Percentiles rank a stretch among this genome's conserved stretches.
phyloP scores from a whole-genome alignment of 768 basidiomycete genomes.

The Agaricus subrufescens region DNA sequence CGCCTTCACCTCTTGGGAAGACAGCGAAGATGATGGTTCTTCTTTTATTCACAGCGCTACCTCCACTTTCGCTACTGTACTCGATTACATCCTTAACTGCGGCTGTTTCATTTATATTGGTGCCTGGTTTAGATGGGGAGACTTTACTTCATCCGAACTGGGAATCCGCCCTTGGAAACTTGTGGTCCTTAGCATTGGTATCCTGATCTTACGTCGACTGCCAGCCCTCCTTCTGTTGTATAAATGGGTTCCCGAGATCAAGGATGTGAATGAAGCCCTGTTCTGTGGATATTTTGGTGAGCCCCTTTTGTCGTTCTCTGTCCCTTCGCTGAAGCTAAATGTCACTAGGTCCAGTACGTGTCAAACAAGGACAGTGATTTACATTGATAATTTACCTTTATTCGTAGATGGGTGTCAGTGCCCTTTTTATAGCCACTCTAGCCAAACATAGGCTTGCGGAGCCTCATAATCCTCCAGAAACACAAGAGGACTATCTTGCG shows the following conservation, averaged over 20 bases:
- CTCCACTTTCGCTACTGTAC: constrained; percentile 53
- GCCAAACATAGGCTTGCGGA: constrained; percentile 58
- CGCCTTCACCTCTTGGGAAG: constrained; percentile 43
- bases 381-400: too few species aligned
- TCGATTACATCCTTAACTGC: constrained; percentile 81
- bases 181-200: constrained; percentile 56
- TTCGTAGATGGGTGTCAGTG: constrained; percentile 82
- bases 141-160: constrained; percentile 50
- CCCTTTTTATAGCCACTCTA: constrained; percentile 81
- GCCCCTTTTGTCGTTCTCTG: constrained; percentile 5
- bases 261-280: constrained; percentile 78
- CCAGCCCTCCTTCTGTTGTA: constrained; percentile 76
- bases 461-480: constrained; percentile 55
- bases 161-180: constrained; percentile 71
- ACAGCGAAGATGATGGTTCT: constrained; percentile 50
- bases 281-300: constrained; percentile 90
- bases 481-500: constrained; percentile 71
- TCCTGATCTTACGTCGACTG: constrained; percentile 75
- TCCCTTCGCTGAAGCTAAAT: not conserved
- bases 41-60: constrained; percentile 39
- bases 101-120: constrained; percentile 83
- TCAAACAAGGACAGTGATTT: not conserved
- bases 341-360: constrained; percentile 47
- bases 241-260: constrained; percentile 83
- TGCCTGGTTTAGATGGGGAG: constrained; percentile 74